Evolutionary conservation across 495 filamentous ascomycete species (phyloP).

Genomic region (Rusavskia elegans): DNA sequence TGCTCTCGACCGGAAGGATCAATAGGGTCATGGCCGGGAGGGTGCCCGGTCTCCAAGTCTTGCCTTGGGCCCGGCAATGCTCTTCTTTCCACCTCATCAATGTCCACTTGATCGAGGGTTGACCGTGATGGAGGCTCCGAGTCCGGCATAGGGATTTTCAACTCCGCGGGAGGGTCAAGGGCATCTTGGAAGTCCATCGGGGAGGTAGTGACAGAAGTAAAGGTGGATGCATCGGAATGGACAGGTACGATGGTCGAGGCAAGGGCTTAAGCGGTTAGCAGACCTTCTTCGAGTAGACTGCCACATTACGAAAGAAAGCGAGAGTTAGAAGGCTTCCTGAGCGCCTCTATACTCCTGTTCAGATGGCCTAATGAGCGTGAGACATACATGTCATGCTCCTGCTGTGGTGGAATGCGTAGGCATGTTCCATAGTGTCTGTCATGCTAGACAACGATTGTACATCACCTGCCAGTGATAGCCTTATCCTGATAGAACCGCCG

Average conservation of each 20-base stretch:
- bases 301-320: not conserved
- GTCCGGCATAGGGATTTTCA: conserved; percentile 11
- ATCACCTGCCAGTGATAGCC: not conserved
- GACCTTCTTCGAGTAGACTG: not conserved
- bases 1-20: too few species aligned
- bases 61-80: not conserved
- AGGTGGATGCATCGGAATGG: conserved; percentile 10
- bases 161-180: conserved; percentile 7
- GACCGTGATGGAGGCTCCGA: conserved; percentile 1
- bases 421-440: conserved; percentile 9
- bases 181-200: conserved; percentile 6
- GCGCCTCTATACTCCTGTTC: not conserved
- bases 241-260: conserved; percentile 14
- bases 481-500: not conserved
- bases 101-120: not conserved
- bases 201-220: conserved; percentile 10
- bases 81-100: not conserved
- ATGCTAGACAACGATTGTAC: not conserved
- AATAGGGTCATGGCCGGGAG: too few species aligned
- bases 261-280: conserved; percentile 10
- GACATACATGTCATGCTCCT: conserved; percentile 15
- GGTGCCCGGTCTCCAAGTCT: not conserved
- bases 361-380: not conserved
- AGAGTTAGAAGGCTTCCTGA: not conserved
- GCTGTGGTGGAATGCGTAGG: conserved; percentile 10